Evolutionary conservation across 495 filamentous ascomycete genomes (phyloP), one percentile per base, ranked within the genome.

Genomic region (Immersiella caudata): DNA sequence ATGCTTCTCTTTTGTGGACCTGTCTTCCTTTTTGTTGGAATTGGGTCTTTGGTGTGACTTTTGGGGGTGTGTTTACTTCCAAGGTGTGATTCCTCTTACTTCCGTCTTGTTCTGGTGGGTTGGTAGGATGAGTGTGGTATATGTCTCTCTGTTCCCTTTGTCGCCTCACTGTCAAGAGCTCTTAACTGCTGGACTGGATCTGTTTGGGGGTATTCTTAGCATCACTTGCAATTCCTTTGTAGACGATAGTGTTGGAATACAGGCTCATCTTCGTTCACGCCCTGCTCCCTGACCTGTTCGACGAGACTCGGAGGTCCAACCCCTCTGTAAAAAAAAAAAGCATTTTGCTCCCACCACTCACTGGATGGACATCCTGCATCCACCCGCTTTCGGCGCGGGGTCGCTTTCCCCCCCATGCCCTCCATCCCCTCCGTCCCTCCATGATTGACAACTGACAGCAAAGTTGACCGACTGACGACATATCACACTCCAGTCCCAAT

Each of bases 401-500:
- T 46, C 16, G 8, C 11, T 14, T 2, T 14, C 40, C 40, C 40
- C 11, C 11, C 40, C 40, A 46, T 33, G 29, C 3, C 3, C n/a
- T n/a, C n/a, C n/a, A 36, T 36, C 33, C 33, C 33, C 6, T 36
- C 6, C 33, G 33, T 14, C 9, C 16, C 40, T 46, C 9, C 40
- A 18, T 46, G 29, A 33, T 8, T 14, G 49, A 22, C n/a, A n/a
- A n/a, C n/a, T n/a, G n/a, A n/a, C n/a, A n/a, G n/a, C n/a, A n/a
- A n/a, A n/a, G n/a, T n/a, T n/a, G n/a, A 54, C 50, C 16, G n/a
- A 54, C 21, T 54, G 50, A 54, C 50, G 50, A 54, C 50, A 54
- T 5, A 6, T 54, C 50, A n/a, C 52, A 7, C 52, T 6, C 20
- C 25, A 22, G 6, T 22, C 9, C 25, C 52, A 55, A 11, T 46